Percentiles rank a stretch among this genome's conserved stretches.
phyloP scores from a whole-genome alignment of 192 early-diverging fungal species.

The Entrophospora sp. region DNA sequence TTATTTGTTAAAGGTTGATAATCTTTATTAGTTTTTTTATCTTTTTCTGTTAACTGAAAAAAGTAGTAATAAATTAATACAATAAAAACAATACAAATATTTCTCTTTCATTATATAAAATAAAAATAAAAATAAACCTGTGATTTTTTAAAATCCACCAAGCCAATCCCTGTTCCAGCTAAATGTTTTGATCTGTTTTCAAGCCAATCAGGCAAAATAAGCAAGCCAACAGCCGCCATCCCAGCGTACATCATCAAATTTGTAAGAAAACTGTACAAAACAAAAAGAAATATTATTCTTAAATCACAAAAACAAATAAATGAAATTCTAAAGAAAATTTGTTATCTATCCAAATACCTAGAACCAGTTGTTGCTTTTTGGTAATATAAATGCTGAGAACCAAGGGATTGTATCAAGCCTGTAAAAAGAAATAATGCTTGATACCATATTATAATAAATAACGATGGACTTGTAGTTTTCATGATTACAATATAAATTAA shows the following conservation, averaged over 20 bases:
- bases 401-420: conserved; percentile 44
- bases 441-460: conserved; percentile 27
- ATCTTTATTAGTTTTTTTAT: not conserved
- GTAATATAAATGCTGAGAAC: conserved; percentile 47
- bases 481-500: no score
- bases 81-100: not conserved
- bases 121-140: no score
- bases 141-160: not conserved
- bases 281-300: not conserved
- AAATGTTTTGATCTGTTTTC: not conserved
- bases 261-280: conserved; percentile 8
- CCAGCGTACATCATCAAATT: conserved; percentile 26
- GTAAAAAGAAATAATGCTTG: conserved; percentile 41
- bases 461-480: no score
- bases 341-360: conserved; percentile 1
- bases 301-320: no score
- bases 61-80: not conserved
- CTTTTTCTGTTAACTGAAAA: not conserved
- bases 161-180: not conserved
- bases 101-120: no score
- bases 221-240: conserved; percentile 28
- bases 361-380: conserved; percentile 39
- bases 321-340: not conserved
- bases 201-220: conserved; percentile 25
- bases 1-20: conserved; percentile 7